These are phyloP conservation scores for Cymbidium sinense DNA, from an alignment of 106 monocot species.

Conservation along the genomic window DNA sequence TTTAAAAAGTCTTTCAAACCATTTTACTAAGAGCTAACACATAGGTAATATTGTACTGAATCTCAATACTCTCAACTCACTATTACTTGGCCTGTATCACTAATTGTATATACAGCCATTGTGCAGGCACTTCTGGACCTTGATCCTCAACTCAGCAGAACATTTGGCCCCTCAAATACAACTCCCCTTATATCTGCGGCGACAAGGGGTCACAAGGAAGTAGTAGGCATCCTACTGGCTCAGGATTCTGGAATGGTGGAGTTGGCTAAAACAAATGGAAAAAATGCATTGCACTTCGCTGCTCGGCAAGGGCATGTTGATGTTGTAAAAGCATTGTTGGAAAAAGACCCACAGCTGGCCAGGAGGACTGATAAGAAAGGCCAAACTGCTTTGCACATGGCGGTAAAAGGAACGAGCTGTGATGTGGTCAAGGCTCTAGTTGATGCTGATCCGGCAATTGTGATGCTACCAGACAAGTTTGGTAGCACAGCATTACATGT, in stretches of 20 bases:
- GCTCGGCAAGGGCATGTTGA: constrained; percentile 28
- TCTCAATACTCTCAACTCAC: too few species aligned
- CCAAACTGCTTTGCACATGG: constrained; percentile 39
- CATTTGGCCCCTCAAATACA: constrained; percentile 25
- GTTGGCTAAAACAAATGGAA: constrained; percentile 26
- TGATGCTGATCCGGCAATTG: constrained; percentile 34
- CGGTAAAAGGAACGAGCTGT: constrained; percentile 23
- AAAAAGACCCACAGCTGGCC: constrained; percentile 32
- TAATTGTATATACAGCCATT: constrained; percentile 19
- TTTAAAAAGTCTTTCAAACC: too few species aligned
- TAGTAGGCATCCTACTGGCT: constrained; percentile 14
- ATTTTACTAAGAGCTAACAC: too few species aligned
- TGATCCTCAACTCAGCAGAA: constrained; percentile 20
- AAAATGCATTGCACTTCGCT: constrained; percentile 31
- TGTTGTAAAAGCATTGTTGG: constrained; percentile 23
- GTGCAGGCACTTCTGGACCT: constrained; percentile 26
- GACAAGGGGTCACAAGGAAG: constrained; percentile 24
- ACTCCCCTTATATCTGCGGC: constrained; percentile 34
- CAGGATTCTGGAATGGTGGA: constrained; percentile 19
- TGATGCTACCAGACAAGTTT: constrained; percentile 29
- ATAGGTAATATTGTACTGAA: too few species aligned
- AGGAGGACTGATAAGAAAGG: constrained; percentile 32
- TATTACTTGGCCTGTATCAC: not conserved
- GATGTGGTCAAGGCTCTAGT: constrained; percentile 25
- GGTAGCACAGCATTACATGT: constrained; percentile 33